These are phyloP conservation scores for Marchantia polymorpha DNA, from an alignment of 225 moss, liverwort and hornwort species.

Conservation along the genomic window DNA sequence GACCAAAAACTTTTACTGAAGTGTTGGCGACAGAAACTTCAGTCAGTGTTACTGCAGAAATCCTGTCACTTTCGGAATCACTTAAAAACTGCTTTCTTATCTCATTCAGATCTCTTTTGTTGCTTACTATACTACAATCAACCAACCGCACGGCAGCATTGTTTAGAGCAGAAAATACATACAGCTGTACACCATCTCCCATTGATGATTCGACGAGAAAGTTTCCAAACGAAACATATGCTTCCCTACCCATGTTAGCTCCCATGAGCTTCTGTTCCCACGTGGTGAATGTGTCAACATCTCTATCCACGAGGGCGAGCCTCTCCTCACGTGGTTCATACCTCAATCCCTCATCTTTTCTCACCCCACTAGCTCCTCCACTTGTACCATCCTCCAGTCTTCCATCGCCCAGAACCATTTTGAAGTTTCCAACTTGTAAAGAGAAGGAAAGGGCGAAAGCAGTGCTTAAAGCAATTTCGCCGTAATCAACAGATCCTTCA, in stretches of 20 bases:
- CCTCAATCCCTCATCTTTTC: conserved; percentile 13
- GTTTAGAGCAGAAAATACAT: conserved; percentile 23
- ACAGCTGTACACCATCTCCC: conserved; percentile 33
- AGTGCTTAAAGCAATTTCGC: not conserved
- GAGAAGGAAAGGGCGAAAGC: conserved; percentile 31
- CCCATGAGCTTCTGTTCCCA: conserved; percentile 24
- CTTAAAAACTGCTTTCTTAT: conserved; percentile 33
- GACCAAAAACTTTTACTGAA: conserved; percentile 25
- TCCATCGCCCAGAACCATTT: conserved; percentile 30
- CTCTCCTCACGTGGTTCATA: conserved; percentile 24
- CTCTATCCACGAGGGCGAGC: not conserved
- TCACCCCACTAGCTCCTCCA: conserved; percentile 14
- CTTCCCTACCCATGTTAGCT: conserved; percentile 32
- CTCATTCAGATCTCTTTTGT: conserved; percentile 14
- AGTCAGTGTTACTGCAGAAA: conserved; percentile 22
- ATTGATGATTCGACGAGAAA: conserved; percentile 14
- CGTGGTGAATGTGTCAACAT: not conserved
- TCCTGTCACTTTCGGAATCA: not conserved
- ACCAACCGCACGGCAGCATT: conserved; percentile 29
- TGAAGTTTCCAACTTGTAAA: conserved; percentile 29
- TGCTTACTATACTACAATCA: conserved; percentile 23
- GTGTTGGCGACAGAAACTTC: conserved; percentile 30
- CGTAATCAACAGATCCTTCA: not conserved
- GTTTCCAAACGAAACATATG: conserved; percentile 26
- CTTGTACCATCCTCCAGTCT: conserved; percentile 23